phyloP scores from a whole-genome alignment of 2,329 filamentous ascomycete species.

The Fusarium sp. region DNA sequence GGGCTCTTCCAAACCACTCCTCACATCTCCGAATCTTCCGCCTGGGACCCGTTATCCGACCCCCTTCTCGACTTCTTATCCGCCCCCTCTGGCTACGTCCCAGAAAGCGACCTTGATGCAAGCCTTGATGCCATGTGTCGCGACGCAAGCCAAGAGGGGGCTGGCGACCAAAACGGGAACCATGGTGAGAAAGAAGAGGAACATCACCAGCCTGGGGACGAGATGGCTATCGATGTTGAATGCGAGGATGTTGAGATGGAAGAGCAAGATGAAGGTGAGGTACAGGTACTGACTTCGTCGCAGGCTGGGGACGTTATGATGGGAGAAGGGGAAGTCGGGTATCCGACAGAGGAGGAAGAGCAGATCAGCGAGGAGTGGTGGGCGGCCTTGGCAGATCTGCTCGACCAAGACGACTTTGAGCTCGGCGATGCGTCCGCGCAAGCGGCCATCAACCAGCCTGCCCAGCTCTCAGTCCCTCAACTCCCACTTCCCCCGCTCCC shows the following conservation, averaged over 20 bases:
- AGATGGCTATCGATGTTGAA: neutral
- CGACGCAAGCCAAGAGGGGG: neutral
- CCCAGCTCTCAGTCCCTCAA: neutral
- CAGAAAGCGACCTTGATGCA: neutral
- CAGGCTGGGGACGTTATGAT: neutral
- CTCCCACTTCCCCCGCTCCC: neutral
- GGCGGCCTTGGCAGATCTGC: neutral
- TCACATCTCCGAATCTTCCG: neutral
- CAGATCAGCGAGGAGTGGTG: neutral
- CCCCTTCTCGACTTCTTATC: neutral
- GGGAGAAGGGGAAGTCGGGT: neutral
- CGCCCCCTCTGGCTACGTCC: neutral
- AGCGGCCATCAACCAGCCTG: neutral
- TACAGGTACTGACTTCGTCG: neutral
- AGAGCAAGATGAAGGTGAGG: neutral
- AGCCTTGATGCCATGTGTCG: neutral
- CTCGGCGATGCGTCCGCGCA: neutral
- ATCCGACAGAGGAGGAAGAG: neutral
- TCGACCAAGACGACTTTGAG: neutral
- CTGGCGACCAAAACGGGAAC: neutral
- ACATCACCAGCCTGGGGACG: neutral
- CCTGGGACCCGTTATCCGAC: neutral
- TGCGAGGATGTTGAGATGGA: neutral
- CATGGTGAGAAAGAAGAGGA: neutral
- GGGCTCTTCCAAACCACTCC: neutral